phyloP scores from a whole-genome alignment of 257 asterid species.

The Solanum ossicruentum region DNA sequence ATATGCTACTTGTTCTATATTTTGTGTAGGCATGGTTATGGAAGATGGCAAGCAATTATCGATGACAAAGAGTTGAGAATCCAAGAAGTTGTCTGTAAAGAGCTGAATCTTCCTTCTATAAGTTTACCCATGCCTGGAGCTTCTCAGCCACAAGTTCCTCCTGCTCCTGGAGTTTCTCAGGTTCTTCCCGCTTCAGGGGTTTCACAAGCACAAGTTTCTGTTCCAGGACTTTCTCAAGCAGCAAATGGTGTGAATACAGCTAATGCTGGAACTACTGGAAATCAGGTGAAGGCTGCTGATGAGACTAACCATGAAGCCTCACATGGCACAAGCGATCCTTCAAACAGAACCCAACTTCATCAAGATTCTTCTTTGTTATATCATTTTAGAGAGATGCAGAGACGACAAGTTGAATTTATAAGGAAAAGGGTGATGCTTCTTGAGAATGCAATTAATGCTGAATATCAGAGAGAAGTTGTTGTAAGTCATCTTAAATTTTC shows the following conservation, averaged over 20 bases:
- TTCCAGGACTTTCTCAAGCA: constrained; percentile 27
- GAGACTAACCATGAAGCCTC: constrained; percentile 38
- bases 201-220: constrained; percentile 28
- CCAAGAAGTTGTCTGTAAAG: constrained; percentile 86
- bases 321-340: constrained; percentile 31
- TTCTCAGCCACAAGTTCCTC: constrained; percentile 31
- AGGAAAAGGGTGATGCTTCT: constrained; percentile 88
- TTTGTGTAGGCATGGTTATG: constrained; percentile 81
- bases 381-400: constrained; percentile 87
- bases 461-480: constrained; percentile 43
- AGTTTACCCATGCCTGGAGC: constrained; percentile 52
- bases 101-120: constrained; percentile 60
- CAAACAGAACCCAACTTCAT: constrained; percentile 39
- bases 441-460: constrained; percentile 73
- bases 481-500: constrained; percentile 39
- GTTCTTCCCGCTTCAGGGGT: constrained; percentile 16
- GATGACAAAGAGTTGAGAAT: constrained; percentile 84
- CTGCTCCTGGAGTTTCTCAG: constrained; percentile 31
- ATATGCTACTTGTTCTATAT: not conserved
- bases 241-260: constrained; percentile 27
- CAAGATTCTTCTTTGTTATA: constrained; percentile 53
- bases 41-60: constrained; percentile 97
- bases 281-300: constrained; percentile 26
- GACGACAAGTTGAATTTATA: constrained; percentile 81
- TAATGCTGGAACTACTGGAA: constrained; percentile 33